Evolutionary conservation across 345 rosid genomes (phyloP).

Genomic region (Noccaea bulbosa): DNA sequence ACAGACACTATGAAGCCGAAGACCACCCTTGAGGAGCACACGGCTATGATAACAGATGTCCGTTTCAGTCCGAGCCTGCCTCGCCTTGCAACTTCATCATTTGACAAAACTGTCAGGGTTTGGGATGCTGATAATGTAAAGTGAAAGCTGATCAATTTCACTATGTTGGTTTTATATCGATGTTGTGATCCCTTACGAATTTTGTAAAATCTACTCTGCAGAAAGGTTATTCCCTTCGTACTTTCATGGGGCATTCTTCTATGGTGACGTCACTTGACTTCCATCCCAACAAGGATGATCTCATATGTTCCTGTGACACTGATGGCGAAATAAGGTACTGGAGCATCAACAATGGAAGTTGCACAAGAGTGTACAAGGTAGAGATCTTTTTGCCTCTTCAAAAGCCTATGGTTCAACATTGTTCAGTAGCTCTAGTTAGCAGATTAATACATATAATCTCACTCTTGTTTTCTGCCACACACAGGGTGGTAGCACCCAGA

Average conservation of each 20-base stretch:
- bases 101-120: constrained; percentile 94
- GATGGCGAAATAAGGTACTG: constrained; percentile 94
- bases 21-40: constrained; percentile 83
- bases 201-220: constrained; percentile 49
- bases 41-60: constrained; percentile 78
- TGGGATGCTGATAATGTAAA: constrained; percentile 98
- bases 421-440: not conserved
- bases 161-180: constrained; percentile 4
- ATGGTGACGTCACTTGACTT: constrained; percentile 84
- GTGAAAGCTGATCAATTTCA: constrained; percentile 27
- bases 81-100: constrained; percentile 94
- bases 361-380: constrained; percentile 83
- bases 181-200: constrained; percentile 19
- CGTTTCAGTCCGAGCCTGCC: constrained; percentile 94
- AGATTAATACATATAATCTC: not conserved
- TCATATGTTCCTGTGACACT: constrained; percentile 91
- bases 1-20: constrained; percentile 75
- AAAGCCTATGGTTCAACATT: constrained; percentile 9
- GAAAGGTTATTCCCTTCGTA: constrained; percentile 86
- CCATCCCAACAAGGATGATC: constrained; percentile 89
- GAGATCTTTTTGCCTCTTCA: not conserved
- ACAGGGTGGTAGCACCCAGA: constrained; percentile 81
- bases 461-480: not conserved
- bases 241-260: constrained; percentile 75
- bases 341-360: constrained; percentile 86